Conservation (phyloP, 1,284 basidiomycete genomes). For the Lentinula novae-zelandiae region DNA sequence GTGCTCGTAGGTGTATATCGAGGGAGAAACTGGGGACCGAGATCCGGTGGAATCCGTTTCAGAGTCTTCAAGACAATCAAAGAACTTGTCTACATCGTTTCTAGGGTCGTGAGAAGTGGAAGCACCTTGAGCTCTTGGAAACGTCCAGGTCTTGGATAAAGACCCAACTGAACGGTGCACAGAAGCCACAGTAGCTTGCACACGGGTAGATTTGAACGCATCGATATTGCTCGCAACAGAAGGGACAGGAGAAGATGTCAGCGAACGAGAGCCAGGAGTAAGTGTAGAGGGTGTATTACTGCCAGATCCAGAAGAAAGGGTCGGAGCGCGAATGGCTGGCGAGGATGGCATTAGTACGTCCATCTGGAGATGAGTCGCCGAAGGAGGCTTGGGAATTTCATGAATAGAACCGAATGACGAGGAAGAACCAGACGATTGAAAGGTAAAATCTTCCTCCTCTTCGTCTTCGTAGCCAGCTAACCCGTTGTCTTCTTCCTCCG, state of each 20-base stretch:
- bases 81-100: slow-evolving; percentile 63
- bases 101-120: slow-evolving; percentile 21
- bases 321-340: slow-evolving; percentile 15
- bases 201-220: slow-evolving; percentile 6
- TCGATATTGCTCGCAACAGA: neutral
- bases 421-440: slow-evolving; percentile 36
- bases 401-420: slow-evolving; percentile 59
- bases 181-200: slow-evolving; percentile 17
- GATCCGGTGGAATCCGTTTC: slow-evolving; percentile 13
- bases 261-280: slow-evolving; percentile 7
- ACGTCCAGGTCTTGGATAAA: slow-evolving; percentile 67
- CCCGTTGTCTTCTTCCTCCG: slow-evolving; percentile 47
- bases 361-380: slow-evolving; percentile 28
- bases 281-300: neutral
- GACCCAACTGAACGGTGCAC: slow-evolving; percentile 39
- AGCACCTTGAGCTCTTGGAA: slow-evolving; percentile 36
- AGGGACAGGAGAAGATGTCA: slow-evolving; percentile 3
- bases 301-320: neutral
- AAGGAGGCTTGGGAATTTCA: slow-evolving; percentile 30
- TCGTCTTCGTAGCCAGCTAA: slow-evolving; percentile 69
- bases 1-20: slow-evolving; percentile 42
- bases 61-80: slow-evolving; percentile 57
- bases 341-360: slow-evolving; percentile 19
- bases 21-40: slow-evolving; percentile 8
- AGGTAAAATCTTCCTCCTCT: slow-evolving; percentile 47